Evolutionary conservation across 1,284 basidiomycete genomes (phyloP), one percentile per base, ranked within the genome.

Genomic region (Grifola frondosa): DNA sequence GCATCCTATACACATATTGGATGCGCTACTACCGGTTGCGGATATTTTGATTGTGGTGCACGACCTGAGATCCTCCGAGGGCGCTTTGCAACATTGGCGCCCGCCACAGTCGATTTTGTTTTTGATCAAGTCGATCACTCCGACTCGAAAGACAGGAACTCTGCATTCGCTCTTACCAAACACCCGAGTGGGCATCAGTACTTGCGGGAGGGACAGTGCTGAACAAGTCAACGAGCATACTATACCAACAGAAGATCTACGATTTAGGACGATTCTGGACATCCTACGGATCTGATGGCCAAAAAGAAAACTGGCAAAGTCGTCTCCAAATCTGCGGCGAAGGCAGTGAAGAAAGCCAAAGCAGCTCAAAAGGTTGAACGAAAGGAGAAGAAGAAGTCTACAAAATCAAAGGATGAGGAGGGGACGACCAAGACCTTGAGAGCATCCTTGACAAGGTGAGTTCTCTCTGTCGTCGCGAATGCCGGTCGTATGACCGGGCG

Each of bases 401-500:
- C 56, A 25, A 78, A 77, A 47, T 67, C 69, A 13, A 72, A 71
- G 42, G 74, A 75, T 12, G 75, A 75, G 20, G 64, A 22, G 78
- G 78, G 23, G 81, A 86, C 47, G 85, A 89, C 49, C 75, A 88
- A 50, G 87, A 93, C 67, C 71, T 93, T 7, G 88, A 93, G 56
- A 77, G 73, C 5, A 90, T 92, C 49, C 75, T 93, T 20, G 87
- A 88, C 59, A 77, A 78, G 74, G 86, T 88, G 55, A 53, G 57
- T 55, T 20, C 13, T 22, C 35, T 37, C 26, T 35, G 40, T 47
- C 41, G 48, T 25, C 24, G 12, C n/a, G 15, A 10, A 11, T 23
- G 15, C 10, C n/a, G n/a, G n/a, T n/a, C n/a, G n/a, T n/a, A n/a
- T 15, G 9, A 5, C 4, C 36, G 29, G 36, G 10, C 4, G 30